A percentile compares a stretch with the other conserved stretches of the same genome.
phyloP scores from a whole-genome alignment of 2,329 filamentous ascomycete species.

The Furcasterigmium furcatum region DNA sequence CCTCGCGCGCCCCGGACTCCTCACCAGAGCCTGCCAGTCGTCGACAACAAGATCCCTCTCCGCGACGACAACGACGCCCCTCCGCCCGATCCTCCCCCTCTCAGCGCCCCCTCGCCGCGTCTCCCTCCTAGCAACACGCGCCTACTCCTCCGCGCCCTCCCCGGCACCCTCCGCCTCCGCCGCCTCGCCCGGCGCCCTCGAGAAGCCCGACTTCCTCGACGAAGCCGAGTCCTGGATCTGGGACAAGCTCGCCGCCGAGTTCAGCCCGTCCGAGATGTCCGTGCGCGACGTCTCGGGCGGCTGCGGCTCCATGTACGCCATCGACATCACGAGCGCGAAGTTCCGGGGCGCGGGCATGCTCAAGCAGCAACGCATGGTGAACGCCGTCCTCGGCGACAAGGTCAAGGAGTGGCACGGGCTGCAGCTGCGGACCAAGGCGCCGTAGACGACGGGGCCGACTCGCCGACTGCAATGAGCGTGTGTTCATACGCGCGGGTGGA shows the following conservation, averaged over 20 bases:
- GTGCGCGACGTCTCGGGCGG: slow-evolving; percentile 81
- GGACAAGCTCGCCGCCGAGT: slow-evolving; percentile 46
- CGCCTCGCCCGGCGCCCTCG: slow-evolving; percentile 14
- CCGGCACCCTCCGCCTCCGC: not conserved
- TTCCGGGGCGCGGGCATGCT: slow-evolving; percentile 72
- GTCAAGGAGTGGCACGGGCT: slow-evolving; percentile 82
- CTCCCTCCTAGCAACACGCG: not conserved
- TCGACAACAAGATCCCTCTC: not conserved
- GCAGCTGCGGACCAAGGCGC: slow-evolving; percentile 69
- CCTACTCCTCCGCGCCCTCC: not conserved
- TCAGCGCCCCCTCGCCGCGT: not conserved
- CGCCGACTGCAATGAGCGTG: no score
- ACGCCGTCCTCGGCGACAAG: slow-evolving; percentile 68
- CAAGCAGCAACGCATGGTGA: slow-evolving; percentile 81
- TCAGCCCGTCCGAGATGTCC: slow-evolving; percentile 48
- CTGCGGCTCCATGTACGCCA: slow-evolving; percentile 84
- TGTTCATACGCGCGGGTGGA: no score
- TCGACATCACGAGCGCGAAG: slow-evolving; percentile 69
- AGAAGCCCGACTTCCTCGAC: slow-evolving; percentile 49
- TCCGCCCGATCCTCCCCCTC: not conserved
- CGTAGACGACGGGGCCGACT: slow-evolving; percentile 20
- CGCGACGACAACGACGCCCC: not conserved
- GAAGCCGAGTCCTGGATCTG: slow-evolving; percentile 58
- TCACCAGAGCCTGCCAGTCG: slow-evolving; percentile 4
- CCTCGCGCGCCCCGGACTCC: slow-evolving; percentile 5